Percentiles rank a stretch among this genome's conserved stretches.
Conservation (phyloP, 495 filamentous ascomycete species). For the Daldinia childiae region DNA sequence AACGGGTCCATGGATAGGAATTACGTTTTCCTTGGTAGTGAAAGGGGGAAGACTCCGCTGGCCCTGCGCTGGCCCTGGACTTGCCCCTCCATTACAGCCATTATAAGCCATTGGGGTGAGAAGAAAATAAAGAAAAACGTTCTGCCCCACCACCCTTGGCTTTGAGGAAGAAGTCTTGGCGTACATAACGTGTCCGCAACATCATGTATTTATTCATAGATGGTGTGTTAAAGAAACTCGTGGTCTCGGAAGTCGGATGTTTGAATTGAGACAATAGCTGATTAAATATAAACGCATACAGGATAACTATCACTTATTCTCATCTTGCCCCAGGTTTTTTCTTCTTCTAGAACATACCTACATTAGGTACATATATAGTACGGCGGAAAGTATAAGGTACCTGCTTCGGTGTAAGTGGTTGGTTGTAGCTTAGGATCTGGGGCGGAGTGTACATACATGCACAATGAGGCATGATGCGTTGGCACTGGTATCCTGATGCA, state of each 20-base stretch:
- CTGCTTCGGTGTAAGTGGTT: conserved; percentile 34
- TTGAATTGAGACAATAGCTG: neutral
- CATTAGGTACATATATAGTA: too few species aligned
- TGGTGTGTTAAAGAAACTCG: conserved; percentile 15
- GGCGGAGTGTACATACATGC: conserved; percentile 33
- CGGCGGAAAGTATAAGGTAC: neutral
- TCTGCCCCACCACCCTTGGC: conserved; percentile 32
- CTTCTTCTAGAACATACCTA: conserved; percentile 2
- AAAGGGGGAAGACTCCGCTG: conserved; percentile 23
- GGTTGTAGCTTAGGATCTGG: conserved; percentile 17
- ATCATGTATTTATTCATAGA: conserved; percentile 12
- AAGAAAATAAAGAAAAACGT: neutral
- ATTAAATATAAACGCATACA: neutral
- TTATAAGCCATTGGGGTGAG: neutral
- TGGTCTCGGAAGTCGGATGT: conserved; percentile 25
- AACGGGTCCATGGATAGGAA: conserved; percentile 14
- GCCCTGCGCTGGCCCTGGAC: conserved; percentile 26
- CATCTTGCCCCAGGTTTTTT: conserved; percentile 1
- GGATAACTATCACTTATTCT: neutral
- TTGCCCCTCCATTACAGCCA: conserved; percentile 29
- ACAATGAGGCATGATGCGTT: conserved; percentile 41
- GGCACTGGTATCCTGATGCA: conserved; percentile 37
- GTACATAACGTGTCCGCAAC: conserved; percentile 23
- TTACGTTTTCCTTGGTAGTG: conserved; percentile 32
- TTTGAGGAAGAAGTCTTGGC: conserved; percentile 33